phyloP scores from a whole-genome alignment of 83 land plant species.

The Isoetes engelmannii region DNA sequence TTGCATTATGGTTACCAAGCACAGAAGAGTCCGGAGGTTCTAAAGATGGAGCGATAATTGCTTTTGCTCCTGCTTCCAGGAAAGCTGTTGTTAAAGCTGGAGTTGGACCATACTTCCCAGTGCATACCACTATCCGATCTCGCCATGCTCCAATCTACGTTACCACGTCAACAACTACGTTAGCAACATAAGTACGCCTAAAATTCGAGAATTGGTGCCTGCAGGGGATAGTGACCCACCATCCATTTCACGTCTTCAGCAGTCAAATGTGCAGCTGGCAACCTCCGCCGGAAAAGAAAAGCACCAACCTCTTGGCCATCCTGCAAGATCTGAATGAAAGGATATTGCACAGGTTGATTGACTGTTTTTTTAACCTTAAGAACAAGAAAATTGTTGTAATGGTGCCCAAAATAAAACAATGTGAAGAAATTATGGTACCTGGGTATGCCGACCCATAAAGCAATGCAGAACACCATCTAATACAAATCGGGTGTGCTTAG shows the following conservation, averaged over 20 bases:
- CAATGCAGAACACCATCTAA: constrained; percentile 74
- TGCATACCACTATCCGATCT: constrained; percentile 77
- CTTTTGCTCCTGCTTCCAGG: constrained; percentile 94
- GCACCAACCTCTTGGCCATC: constrained; percentile 97
- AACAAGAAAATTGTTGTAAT: no score
- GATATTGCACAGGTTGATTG: not conserved
- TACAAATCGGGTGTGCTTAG: constrained; percentile 56
- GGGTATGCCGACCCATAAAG: constrained; percentile 95
- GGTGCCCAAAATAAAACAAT: no score
- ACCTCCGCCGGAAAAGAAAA: constrained; percentile 87
- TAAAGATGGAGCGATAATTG: constrained; percentile 65
- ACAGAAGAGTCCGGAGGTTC: constrained; percentile 54
- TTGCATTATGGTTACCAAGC: constrained; percentile 31
- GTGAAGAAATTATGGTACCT: constrained; percentile 30
- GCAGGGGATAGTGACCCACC: constrained; percentile 44
- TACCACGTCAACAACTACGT: no score
- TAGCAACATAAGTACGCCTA: not conserved
- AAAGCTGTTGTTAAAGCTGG: constrained; percentile 68
- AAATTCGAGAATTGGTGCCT: not conserved
- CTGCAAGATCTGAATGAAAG: constrained; percentile 61
- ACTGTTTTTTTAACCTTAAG: no score
- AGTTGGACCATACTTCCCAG: constrained; percentile 72
- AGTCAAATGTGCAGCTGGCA: constrained; percentile 73
- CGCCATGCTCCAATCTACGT: constrained; percentile 93
- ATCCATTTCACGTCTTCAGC: constrained; percentile 95